Conservation (phyloP, 306 rosid genomes). For the Oemleria cerasiformis region DNA sequence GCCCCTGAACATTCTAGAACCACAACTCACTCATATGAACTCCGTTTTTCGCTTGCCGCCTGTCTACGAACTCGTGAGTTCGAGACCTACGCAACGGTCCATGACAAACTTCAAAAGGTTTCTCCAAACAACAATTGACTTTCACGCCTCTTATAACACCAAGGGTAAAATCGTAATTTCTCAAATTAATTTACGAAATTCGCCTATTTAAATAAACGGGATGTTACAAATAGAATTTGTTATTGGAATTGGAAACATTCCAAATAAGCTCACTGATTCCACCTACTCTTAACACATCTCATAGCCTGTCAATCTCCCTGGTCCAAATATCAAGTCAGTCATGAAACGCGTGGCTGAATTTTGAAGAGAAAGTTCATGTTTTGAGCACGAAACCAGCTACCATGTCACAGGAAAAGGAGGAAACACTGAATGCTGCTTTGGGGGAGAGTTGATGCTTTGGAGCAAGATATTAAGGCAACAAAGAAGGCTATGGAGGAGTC, state of each 20-base stretch:
- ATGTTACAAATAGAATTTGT: too few species aligned
- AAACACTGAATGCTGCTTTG: background rate
- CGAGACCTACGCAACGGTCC: too few species aligned
- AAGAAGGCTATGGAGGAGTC: constrained; percentile 6
- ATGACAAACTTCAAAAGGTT: too few species aligned
- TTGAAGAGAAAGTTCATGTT: background rate
- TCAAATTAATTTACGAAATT: too few species aligned
- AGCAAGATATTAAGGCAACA: constrained; percentile 17
- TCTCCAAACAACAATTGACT: too few species aligned
- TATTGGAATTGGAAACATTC: constrained; percentile 7
- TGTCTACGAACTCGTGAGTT: too few species aligned
- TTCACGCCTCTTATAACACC: too few species aligned
- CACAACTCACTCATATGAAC: too few species aligned
- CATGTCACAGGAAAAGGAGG: background rate
- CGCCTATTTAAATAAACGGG: too few species aligned
- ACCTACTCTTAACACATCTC: background rate
- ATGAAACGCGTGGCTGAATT: constrained; percentile 9
- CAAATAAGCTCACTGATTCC: constrained; percentile 8
- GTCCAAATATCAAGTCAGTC: background rate
- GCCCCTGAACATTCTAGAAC: too few species aligned
- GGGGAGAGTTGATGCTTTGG: constrained; percentile 5
- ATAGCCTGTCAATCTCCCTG: background rate
- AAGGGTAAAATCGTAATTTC: too few species aligned
- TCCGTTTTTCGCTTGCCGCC: too few species aligned
- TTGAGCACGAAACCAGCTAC: constrained; percentile 5